Base-by-base conservation (phyloP, 2,329 filamentous ascomycete genomes). In the Verticillium isaacii region DNA sequence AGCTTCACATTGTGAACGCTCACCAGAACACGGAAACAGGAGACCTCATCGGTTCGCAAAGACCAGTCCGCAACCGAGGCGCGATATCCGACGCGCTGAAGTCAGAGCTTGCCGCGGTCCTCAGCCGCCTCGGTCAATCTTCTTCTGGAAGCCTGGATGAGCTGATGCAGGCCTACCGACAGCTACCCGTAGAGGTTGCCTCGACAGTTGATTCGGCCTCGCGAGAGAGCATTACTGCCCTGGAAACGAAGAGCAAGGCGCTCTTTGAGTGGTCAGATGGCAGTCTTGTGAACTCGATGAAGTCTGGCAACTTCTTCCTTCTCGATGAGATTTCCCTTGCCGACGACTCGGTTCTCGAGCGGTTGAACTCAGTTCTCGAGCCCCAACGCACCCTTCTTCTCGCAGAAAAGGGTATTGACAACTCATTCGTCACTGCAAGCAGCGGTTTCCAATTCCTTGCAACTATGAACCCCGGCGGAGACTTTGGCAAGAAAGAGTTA, bases 1-100 rank as follows among this genome's bases (percentile, higher is more conserved):
- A 91, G 65, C 79, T 99, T 45, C 88, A 93, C 67, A 95, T 94
- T 68, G 89, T 99, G 70, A 99, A 99, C 72, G 95, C 96, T 2
- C 96, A 99, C 75, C 94, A 98, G 68, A 99, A 99, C 67, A 93
- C 95, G 0, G 96, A 99, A 74, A 98, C 96, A 0, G 94, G 95
- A 17, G 95, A 99, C 74, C 82, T 99, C 12, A 98, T 99, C 66
- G 95, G 95, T 66, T 95, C 95, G 3, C 95, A 99, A 74, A 82
- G 95, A 63, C 95, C 95, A 3, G 86, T 98, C 25, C 85, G 96
- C 65, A 98, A 98, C 72, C 86, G 93, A 52, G 86, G 88, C 15
- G 86, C 86, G 1, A 86, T 96, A 37, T 78, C 91, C 39, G 85
- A 89, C 32, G 74, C 85, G 1, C 78, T 98, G 34, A 78, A 81